These are phyloP conservation scores for Aureobasidium sp. DNA, from an alignment of 2,329 filamentous ascomycete species.

Conservation along the genomic window DNA sequence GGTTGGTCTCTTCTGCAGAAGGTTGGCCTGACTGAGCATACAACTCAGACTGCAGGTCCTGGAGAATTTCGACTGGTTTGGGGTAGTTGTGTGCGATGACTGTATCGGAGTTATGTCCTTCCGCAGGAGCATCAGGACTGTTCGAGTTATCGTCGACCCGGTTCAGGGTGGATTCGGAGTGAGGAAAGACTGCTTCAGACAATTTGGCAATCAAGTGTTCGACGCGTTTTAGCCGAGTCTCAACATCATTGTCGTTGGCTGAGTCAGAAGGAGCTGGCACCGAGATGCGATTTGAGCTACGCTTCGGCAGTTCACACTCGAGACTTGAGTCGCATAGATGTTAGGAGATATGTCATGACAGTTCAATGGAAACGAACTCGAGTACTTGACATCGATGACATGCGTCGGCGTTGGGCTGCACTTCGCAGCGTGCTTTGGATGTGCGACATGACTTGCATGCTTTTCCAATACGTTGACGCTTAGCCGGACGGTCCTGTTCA, in stretches of 20 bases:
- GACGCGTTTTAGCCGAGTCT: background rate
- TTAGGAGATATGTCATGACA: background rate
- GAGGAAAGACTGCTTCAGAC: background rate
- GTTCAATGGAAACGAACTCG: background rate
- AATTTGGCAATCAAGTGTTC: background rate
- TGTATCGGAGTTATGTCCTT: background rate
- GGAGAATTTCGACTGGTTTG: conserved; percentile 5
- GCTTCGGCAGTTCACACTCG: background rate
- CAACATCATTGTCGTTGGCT: background rate
- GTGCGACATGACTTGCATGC: conserved; percentile 10
- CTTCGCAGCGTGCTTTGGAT: conserved; percentile 8
- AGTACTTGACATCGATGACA: conserved; percentile 9
- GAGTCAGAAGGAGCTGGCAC: background rate
- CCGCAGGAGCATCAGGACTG: background rate
- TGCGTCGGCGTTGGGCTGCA: background rate
- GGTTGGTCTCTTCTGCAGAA: background rate
- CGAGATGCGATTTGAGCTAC: background rate
- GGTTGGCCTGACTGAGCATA: background rate
- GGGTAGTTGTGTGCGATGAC: background rate
- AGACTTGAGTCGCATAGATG: background rate
- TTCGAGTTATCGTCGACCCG: background rate
- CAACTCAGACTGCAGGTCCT: conserved; percentile 8
- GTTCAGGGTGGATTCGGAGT: background rate
- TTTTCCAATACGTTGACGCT: conserved; percentile 1
- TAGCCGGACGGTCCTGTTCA: background rate